Conservation (phyloP, 2,329 filamentous ascomycete genomes). For the Ophiosphaerella herpotricha region DNA sequence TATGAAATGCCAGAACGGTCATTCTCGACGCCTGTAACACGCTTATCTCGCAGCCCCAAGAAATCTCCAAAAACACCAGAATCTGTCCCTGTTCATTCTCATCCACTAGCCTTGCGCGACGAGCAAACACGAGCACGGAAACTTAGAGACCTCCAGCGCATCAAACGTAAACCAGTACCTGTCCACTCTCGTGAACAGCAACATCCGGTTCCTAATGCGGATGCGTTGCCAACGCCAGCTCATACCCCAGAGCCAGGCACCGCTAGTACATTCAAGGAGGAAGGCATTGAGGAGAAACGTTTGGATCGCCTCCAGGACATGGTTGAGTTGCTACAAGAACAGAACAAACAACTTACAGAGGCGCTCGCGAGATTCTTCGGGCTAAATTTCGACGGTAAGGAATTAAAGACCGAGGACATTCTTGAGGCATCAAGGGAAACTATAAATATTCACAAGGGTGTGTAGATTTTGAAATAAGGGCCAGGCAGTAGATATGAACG, state of each 20-base stretch:
- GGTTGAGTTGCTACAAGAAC: conserved; percentile 25
- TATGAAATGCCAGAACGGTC: conserved; percentile 13
- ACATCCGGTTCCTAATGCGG: conserved; percentile 8
- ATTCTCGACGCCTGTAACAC: conserved; percentile 15
- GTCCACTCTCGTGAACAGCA: conserved; percentile 5
- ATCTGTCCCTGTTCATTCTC: conserved; percentile 23
- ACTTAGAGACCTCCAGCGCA: conserved; percentile 31
- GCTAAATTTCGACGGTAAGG: conserved; percentile 23
- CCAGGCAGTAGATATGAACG: no score
- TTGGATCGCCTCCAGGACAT: conserved; percentile 23
- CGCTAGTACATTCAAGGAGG: conserved; percentile 10
- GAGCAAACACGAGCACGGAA: conserved; percentile 30
- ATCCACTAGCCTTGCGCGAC: conserved; percentile 28
- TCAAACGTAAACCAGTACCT: conserved; percentile 24
- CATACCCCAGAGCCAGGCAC: conserved; percentile 18
- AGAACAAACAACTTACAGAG: conserved; percentile 32
- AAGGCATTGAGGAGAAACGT: conserved; percentile 13
- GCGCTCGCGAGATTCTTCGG: conserved; percentile 34
- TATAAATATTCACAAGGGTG: not conserved
- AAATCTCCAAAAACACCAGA: conserved; percentile 17
- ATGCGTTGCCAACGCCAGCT: conserved; percentile 18
- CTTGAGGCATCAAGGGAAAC: conserved; percentile 16
- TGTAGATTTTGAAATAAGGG: no score
- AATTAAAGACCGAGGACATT: conserved; percentile 24
- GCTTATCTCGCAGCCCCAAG: conserved; percentile 19